Evolutionary conservation across 163 green algal species (phyloP).

Genomic region (Picocystis sp.): DNA sequence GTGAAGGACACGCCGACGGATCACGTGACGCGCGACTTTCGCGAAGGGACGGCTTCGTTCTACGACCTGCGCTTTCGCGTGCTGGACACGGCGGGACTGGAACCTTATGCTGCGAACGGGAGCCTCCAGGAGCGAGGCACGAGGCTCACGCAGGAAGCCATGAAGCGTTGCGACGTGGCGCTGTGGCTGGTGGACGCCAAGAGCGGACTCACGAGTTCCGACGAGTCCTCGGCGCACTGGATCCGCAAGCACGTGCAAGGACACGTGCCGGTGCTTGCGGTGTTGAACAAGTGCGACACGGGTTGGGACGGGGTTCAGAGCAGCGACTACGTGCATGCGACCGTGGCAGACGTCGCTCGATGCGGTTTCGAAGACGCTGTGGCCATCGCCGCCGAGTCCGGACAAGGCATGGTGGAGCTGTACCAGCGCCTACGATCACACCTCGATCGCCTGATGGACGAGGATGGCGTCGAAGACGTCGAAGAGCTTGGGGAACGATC

Average conservation of each 20-base stretch:
- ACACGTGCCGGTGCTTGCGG: too few species aligned
- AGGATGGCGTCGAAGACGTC: background rate
- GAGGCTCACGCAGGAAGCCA: slow-evolving; percentile 36
- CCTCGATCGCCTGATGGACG: slow-evolving; percentile 9
- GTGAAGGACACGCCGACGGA: slow-evolving; percentile 70
- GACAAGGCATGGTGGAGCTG: slow-evolving; percentile 62
- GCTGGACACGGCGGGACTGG: slow-evolving; percentile 80
- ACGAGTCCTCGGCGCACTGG: too few species aligned
- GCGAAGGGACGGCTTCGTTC: slow-evolving; percentile 45
- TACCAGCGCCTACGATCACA: slow-evolving; percentile 47
- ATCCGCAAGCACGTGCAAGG: too few species aligned
- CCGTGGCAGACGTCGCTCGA: slow-evolving; percentile 28
- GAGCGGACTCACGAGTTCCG: slow-evolving; percentile 9
- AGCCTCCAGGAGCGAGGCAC: slow-evolving; percentile 33
- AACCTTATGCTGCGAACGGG: slow-evolving; percentile 29
- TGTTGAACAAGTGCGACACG: slow-evolving; percentile 15
- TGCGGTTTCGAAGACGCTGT: slow-evolving; percentile 65
- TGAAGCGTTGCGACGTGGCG: slow-evolving; percentile 36
- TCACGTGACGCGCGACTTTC: slow-evolving; percentile 84
- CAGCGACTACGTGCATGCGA: slow-evolving; percentile 19
- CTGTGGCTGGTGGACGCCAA: slow-evolving; percentile 65
- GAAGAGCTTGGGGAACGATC: background rate
- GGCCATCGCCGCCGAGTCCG: slow-evolving; percentile 60
- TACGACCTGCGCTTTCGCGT: slow-evolving; percentile 61
- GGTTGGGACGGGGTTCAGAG: slow-evolving; percentile 12